Conservation (phyloP, 2,329 filamentous ascomycete genomes). For the Metarhizium guizhouense region DNA sequence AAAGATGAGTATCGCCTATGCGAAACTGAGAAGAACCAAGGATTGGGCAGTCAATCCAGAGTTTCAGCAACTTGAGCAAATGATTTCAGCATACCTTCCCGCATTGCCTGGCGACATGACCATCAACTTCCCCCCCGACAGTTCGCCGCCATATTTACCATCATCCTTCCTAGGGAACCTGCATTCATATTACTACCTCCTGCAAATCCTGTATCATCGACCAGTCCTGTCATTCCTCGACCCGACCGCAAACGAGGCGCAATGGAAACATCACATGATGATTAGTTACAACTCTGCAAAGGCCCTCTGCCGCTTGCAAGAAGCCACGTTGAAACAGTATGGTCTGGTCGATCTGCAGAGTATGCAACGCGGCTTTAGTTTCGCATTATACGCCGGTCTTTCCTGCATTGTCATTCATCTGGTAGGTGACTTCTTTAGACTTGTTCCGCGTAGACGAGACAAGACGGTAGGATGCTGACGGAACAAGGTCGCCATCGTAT, state of each 20-base stretch:
- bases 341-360: slow-evolving; percentile 74
- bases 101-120: slow-evolving; percentile 72
- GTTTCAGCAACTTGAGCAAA: slow-evolving; percentile 69
- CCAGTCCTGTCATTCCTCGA: slow-evolving; percentile 77
- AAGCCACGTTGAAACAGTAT: slow-evolving; percentile 68
- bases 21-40: slow-evolving; percentile 63
- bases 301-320: slow-evolving; percentile 75
- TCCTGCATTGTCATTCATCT: slow-evolving; percentile 90
- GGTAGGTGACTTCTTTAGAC: slow-evolving; percentile 45
- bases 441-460: too few species aligned
- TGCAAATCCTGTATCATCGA: slow-evolving; percentile 76
- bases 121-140: slow-evolving; percentile 68
- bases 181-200: slow-evolving; percentile 81
- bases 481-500: slow-evolving; percentile 76
- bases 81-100: slow-evolving; percentile 66
- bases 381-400: slow-evolving; percentile 85
- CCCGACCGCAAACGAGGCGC: slow-evolving; percentile 57
- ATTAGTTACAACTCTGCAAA: slow-evolving; percentile 81
- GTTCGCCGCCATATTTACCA: slow-evolving; percentile 72
- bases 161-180: slow-evolving; percentile 85
- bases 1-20: slow-evolving; percentile 66
- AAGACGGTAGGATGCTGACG: slow-evolving; percentile 1
- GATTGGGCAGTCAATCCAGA: slow-evolving; percentile 84
- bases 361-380: slow-evolving; percentile 92
- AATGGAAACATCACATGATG: slow-evolving; percentile 84